Evolutionary conservation across 140 eudicot genomes (phyloP), one percentile per base, ranked within the genome.

Genomic region (Senecio squalidus): DNA sequence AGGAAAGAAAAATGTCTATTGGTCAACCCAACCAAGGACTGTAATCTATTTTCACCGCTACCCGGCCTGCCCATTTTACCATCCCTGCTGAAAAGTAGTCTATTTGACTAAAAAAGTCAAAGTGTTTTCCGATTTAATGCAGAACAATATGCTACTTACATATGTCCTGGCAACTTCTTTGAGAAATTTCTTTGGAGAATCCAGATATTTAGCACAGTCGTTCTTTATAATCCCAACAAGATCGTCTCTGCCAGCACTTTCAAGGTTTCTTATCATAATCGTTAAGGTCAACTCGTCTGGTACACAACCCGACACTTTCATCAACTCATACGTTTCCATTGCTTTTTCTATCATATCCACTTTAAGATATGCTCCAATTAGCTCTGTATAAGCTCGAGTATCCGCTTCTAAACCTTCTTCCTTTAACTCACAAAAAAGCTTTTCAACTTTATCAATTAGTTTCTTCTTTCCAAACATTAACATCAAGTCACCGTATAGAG

Each of bases 231-330:
- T 41, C 17, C 73, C 80, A 23, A 63, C 75, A 67, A 77, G 89
- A 20, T 82, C 89, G 16, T 84, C 71, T 52, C 71, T 73, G 23
- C 80, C 89, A 46, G 79, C 78, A 65, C 53, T 78, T 65, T 76
- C 81, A 20, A 87, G 80, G 34, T 83, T 87, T 51, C 83, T 74
- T 64, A 86, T 78, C 76, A 82, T 53, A 43, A 86, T 82, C n/a
- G 73, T 76, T 67, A 84, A 77, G 7, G 84, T 84, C 60, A 87
- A 74, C 84, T 87, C 77, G 63, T 84, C 94, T 26, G 96, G 96
- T 16, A 47, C 44, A 55, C 78, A 74, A 44, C 89, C 94, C 3
- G 89, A 87, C 51, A 80, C 61, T 60, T 87, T 87, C 94, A 87
- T 80, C 51, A 16, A 56, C 6, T 84, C 80, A 58, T 87, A 87